Base-by-base conservation (phyloP, 345 rosid genomes). In the Eucalyptus decipiens region DNA sequence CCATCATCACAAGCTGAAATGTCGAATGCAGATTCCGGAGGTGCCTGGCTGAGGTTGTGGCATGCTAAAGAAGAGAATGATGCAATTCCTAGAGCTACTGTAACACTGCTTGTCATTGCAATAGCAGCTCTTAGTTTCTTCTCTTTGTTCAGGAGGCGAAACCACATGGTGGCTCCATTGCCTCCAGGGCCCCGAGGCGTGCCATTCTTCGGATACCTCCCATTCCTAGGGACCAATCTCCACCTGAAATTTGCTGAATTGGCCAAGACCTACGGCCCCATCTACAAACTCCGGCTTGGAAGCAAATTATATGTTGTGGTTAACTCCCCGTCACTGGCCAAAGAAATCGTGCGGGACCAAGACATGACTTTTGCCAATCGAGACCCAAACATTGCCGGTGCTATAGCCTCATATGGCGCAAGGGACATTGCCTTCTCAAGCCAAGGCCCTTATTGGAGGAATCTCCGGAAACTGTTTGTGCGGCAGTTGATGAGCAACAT, bases 241-340 rank as follows among this genome's bases (percentile, higher is more conserved):
- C 80, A 69, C 43, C 13, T 4, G 80, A 34, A 69, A 34, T 69
- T 69, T 2, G 43, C 80, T 5, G 43, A 69, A 6, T 69, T 69
- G 80, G 80, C 80, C 1, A 4, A 69, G 80, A 69, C 42, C 80
- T 69, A 67, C 6, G 80, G 80, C 23, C 42, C 42, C 12, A 16
- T 67, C 80, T 67, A 67, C 80, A 67, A 67, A 67, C 11, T 67
- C 80, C 12, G 16, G 23, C 80, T 67, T 19, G 80, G 42, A 32
- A 32, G 80, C 42, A 67, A 67, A 18, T 32, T 67, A 67, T 67
- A 67, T 67, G 62, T 94, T 17, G 90, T 93, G 13, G 56, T 94
- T 8, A 91, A 90, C 91, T 94, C 94, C 94, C 91, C 96, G 2
- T 16, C 89, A 2, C 86, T 91, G 13, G 93, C 86, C 17, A 93